phyloP scores from a whole-genome alignment of 345 rosid genomes.

The Populus deltoides region DNA sequence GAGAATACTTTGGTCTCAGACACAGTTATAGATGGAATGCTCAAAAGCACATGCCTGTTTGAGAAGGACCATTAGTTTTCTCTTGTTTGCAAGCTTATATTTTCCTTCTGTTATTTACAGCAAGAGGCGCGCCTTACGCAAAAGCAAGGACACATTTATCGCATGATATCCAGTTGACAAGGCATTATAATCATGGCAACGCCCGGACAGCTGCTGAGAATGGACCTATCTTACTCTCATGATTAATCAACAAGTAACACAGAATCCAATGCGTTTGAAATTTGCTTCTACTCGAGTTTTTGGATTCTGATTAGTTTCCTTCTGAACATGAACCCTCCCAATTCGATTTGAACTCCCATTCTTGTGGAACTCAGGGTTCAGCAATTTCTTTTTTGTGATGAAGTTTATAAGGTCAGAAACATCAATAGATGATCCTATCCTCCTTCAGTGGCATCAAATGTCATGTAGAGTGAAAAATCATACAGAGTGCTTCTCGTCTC shows the following conservation, averaged over 20 bases:
- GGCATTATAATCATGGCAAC: conserved; percentile 60
- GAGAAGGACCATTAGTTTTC: neutral
- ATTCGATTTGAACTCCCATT: neutral
- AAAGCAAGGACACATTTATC: conserved; percentile 77
- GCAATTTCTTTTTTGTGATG: neutral
- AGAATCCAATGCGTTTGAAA: neutral
- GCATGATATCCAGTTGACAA: conserved; percentile 79
- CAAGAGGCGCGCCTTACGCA: conserved; percentile 98
- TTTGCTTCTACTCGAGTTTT: neutral
- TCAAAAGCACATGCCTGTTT: neutral
- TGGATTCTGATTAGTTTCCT: conserved; percentile 9
- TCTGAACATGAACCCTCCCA: neutral
- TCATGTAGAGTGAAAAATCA: neutral
- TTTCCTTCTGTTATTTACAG: conserved; percentile 38
- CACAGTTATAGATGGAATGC: neutral
- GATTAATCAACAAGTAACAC: conserved; percentile 20
- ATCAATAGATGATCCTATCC: neutral
- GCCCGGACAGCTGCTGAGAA: conserved; percentile 78
- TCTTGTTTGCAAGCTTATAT: conserved; percentile 11
- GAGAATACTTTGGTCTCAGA: neutral
- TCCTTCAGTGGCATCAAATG: neutral
- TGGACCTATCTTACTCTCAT: conserved; percentile 69
- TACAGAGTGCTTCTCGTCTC: conserved; percentile 17
- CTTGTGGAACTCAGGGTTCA: neutral
- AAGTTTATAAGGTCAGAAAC: conserved; percentile 9